phyloP scores from a whole-genome alignment of 495 filamentous ascomycete species.

The Parathielavia hyrcaniae region DNA sequence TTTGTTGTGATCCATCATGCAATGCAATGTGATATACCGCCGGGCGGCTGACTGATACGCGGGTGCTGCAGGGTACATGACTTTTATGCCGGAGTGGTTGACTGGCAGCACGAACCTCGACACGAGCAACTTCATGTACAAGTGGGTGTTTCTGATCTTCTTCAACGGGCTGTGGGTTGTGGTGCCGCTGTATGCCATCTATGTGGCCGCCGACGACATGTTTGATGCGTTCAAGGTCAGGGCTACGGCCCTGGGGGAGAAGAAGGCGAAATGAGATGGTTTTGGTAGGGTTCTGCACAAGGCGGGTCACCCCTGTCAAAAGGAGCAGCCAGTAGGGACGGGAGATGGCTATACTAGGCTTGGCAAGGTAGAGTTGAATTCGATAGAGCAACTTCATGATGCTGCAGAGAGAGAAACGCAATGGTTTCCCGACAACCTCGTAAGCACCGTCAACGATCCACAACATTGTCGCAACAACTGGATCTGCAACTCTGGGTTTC shows the following conservation, averaged over 20 bases:
- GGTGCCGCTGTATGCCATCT: slow-evolving; percentile 70
- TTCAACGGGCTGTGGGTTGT: slow-evolving; percentile 90
- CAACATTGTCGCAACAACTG: too few relatives aligned
- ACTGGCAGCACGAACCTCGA: slow-evolving; percentile 69
- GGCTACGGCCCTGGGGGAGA: slow-evolving; percentile 22
- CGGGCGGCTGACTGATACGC: slow-evolving; percentile 6
- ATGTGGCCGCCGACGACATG: slow-evolving; percentile 57
- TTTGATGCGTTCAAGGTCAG: slow-evolving; percentile 47
- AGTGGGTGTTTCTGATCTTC: slow-evolving; percentile 83
- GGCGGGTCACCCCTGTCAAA: neutral
- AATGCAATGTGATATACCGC: too few relatives aligned
- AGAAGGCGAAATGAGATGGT: slow-evolving; percentile 27
- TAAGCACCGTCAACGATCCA: too few relatives aligned
- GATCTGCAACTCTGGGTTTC: too few relatives aligned
- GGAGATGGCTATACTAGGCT: too few relatives aligned
- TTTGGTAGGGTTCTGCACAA: neutral
- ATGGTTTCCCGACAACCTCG: too few relatives aligned
- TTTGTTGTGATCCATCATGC: neutral
- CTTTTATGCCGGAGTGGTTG: slow-evolving; percentile 92
- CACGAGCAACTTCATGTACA: slow-evolving; percentile 75
- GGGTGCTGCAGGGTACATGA: slow-evolving; percentile 66
- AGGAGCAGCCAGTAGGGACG: too few relatives aligned
- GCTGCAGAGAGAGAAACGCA: too few relatives aligned
- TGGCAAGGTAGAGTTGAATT: too few relatives aligned
- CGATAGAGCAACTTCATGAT: too few relatives aligned